Conservation (phyloP, 139 green algal genomes). For the Diplosphaera chodatii region DNA sequence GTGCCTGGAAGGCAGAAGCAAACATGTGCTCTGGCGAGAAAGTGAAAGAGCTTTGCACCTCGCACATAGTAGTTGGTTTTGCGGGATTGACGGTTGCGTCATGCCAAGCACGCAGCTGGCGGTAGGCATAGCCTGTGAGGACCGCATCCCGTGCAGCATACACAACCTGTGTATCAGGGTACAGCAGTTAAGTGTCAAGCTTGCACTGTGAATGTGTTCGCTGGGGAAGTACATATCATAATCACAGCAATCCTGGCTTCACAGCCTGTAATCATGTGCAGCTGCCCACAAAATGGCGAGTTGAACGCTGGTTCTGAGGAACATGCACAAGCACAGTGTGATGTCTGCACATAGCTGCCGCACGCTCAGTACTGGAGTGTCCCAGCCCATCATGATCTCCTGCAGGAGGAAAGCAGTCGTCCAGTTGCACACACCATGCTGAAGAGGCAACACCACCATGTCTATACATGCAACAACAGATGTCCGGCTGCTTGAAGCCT, state of each 20-base stretch:
- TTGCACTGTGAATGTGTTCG: not conserved
- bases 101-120: conserved; percentile 47
- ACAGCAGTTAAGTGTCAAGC: not conserved
- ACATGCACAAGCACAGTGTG: not conserved
- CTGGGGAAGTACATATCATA: too few species aligned
- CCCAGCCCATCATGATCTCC: conserved; percentile 40
- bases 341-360: conserved; percentile 7
- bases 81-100: not conserved
- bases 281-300: too few species aligned
- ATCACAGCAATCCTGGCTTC: too few species aligned
- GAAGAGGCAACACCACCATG: too few species aligned
- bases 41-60: not conserved
- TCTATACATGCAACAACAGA: too few species aligned
- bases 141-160: conserved; percentile 50
- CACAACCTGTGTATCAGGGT: conserved; percentile 24
- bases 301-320: too few species aligned
- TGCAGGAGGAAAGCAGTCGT: not conserved
- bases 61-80: not conserved
- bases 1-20: too few species aligned
- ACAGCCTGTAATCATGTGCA: too few species aligned
- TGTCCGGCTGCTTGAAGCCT: too few species aligned
- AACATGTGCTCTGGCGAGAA: not conserved
- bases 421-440: not conserved
- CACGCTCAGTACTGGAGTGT: not conserved
- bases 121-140: conserved; percentile 29